Conservation (phyloP, 1,284 basidiomycete species). For the Ustilago loliicola region DNA sequence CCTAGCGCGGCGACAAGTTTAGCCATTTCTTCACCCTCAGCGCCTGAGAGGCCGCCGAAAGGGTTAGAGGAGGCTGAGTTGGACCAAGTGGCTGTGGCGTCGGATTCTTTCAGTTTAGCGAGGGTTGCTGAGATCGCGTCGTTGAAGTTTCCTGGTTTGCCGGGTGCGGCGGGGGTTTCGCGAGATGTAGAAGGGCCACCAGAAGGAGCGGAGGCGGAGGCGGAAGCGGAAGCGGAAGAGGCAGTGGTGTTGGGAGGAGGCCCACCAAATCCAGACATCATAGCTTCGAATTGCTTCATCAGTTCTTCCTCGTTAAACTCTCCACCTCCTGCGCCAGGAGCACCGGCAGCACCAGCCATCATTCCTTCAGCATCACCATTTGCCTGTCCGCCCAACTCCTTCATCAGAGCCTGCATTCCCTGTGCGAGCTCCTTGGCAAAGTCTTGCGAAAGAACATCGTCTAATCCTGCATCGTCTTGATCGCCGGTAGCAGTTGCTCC, state of each 20-base stretch:
- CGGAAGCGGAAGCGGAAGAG: background rate
- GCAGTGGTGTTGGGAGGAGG: background rate
- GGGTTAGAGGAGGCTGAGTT: conserved; percentile 68
- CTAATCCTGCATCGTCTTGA: conserved; percentile 47
- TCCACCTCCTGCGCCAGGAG: conserved; percentile 13
- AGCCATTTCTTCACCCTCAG: conserved; percentile 69
- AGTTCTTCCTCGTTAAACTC: conserved; percentile 65
- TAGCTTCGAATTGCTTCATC: conserved; percentile 68
- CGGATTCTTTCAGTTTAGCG: conserved; percentile 82
- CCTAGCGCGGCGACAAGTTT: conserved; percentile 71
- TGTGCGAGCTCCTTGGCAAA: conserved; percentile 82
- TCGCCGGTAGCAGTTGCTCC: conserved; percentile 3
- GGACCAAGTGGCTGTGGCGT: conserved; percentile 72
- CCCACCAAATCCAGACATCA: conserved; percentile 63
- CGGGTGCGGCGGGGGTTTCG: conserved; percentile 11
- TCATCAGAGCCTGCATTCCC: conserved; percentile 88
- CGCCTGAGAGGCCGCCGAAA: conserved; percentile 70
- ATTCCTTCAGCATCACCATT: conserved; percentile 29
- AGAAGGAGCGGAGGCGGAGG: conserved; percentile 7
- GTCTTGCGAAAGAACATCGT: conserved; percentile 69
- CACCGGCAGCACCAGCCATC: conserved; percentile 23
- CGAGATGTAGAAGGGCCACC: conserved; percentile 7
- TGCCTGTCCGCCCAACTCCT: conserved; percentile 74
- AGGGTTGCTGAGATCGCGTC: conserved; percentile 82
- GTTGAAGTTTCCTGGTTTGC: conserved; percentile 77